These are phyloP conservation scores for Cicer chorassanicum DNA, from an alignment of 306 rosid genomes.

Conservation along the genomic window DNA sequence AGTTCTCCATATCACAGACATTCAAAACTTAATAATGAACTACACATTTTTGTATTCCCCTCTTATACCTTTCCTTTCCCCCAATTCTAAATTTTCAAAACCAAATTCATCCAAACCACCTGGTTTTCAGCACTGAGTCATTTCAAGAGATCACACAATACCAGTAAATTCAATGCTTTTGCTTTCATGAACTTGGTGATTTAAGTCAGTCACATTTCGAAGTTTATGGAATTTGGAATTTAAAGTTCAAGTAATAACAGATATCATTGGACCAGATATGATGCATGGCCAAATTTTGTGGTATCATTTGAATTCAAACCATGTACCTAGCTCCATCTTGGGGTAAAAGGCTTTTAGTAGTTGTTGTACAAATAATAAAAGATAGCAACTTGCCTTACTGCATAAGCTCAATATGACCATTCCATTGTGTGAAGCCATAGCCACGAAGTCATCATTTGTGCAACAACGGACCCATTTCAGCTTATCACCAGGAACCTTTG, in stretches of 20 bases:
- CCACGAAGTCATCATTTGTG: conserved; percentile 87
- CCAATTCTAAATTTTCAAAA: neutral
- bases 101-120: neutral
- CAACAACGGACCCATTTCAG: conserved; percentile 97
- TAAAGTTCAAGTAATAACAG: neutral
- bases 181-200: conserved; percentile 14
- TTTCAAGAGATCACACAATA: neutral
- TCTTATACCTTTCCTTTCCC: neutral
- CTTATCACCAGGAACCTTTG: conserved; percentile 91
- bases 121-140: neutral
- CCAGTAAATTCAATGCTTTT: conserved; percentile 9
- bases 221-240: neutral
- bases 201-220: conserved; percentile 10
- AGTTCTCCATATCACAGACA: neutral
- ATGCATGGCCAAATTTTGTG: neutral
- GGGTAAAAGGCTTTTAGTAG: neutral
- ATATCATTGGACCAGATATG: neutral
- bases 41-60: conserved; percentile 1
- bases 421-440: conserved; percentile 97
- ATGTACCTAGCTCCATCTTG: neutral
- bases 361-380: conserved; percentile 13
- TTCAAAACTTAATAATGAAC: conserved; percentile 10
- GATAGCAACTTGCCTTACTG: conserved; percentile 65
- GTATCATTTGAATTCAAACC: neutral
- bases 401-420: conserved; percentile 81